These are phyloP conservation scores for Geranium brycei DNA, from an alignment of 345 rosid species.

Conservation along the genomic window DNA sequence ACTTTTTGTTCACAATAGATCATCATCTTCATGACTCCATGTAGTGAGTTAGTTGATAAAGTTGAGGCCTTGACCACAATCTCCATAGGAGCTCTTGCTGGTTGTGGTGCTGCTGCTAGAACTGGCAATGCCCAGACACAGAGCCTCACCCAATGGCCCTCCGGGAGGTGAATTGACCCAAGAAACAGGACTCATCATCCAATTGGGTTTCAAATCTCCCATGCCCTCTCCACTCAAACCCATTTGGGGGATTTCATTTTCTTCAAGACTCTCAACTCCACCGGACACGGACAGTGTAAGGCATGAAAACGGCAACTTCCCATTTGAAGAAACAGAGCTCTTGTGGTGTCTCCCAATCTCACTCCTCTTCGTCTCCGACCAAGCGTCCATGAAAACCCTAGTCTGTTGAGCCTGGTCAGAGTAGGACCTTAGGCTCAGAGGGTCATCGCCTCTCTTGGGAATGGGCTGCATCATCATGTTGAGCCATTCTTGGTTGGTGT, in stretches of 20 bases:
- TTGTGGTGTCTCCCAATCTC: slow-evolving; percentile 16
- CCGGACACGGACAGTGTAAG: slow-evolving; percentile 55
- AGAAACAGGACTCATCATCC: slow-evolving; percentile 31
- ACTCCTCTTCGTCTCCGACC: slow-evolving; percentile 21
- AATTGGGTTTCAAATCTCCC: slow-evolving; percentile 19
- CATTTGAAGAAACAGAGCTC: slow-evolving; percentile 17
- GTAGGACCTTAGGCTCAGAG: slow-evolving; percentile 3
- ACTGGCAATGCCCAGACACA: slow-evolving; percentile 30
- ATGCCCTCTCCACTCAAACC: slow-evolving; percentile 12
- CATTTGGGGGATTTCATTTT: slow-evolving; percentile 21
- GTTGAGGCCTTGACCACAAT: slow-evolving; percentile 8
- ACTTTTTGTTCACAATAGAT: too few species aligned
- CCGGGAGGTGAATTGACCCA: slow-evolving; percentile 38
- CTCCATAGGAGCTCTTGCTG: slow-evolving; percentile 13
- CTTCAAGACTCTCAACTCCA: slow-evolving; percentile 20
- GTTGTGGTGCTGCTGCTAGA: slow-evolving; percentile 14
- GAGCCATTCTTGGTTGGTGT: slow-evolving; percentile 32
- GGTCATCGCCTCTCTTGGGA: slow-evolving; percentile 1
- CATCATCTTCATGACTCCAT: too few species aligned
- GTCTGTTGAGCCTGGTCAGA: slow-evolving; percentile 27
- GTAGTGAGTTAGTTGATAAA: slow-evolving; percentile 5
- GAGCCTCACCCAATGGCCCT: slow-evolving; percentile 48
- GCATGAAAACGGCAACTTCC: slow-evolving; percentile 25
- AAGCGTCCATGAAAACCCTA: slow-evolving; percentile 47
- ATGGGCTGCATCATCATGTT: slow-evolving; percentile 6